A percentile compares a stretch with the other conserved stretches of the same genome.
These are phyloP conservation scores for Penicillium corylophilum DNA, from an alignment of 2,329 filamentous ascomycete species.

Conservation along the genomic window DNA sequence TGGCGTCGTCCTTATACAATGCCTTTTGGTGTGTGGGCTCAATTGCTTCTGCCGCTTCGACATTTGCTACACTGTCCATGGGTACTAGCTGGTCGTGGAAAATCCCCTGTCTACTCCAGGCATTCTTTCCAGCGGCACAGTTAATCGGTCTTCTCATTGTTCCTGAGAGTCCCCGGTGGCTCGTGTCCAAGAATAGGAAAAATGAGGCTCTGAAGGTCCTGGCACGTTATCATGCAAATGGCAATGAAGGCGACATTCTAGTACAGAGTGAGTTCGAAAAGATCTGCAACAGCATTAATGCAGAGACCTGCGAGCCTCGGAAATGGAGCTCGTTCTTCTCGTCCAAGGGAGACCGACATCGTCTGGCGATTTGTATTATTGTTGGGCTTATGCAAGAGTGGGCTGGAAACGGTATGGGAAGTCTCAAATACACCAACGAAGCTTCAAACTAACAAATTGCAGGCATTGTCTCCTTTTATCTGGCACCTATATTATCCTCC, in stretches of 20 bases:
- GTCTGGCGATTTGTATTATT: conserved; percentile 17
- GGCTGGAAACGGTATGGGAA: conserved; percentile 19
- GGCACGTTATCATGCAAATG: conserved; percentile 59
- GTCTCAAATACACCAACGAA: no score
- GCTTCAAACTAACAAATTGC: not conserved
- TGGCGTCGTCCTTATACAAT: conserved; percentile 29
- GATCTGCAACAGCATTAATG: conserved; percentile 19
- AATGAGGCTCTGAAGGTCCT: conserved; percentile 58
- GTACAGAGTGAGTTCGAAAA: conserved; percentile 22
- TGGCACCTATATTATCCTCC: conserved; percentile 37
- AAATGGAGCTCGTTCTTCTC: conserved; percentile 19
- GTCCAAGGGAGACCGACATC: conserved; percentile 15
- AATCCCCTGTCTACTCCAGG: conserved; percentile 56
- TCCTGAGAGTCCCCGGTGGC: conserved; percentile 63
- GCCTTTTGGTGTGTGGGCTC: conserved; percentile 20
- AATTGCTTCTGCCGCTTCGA: conserved; percentile 10
- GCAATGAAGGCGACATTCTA: conserved; percentile 30
- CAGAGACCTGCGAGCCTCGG: conserved; percentile 11
- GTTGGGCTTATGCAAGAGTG: conserved; percentile 24
- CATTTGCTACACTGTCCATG: conserved; percentile 14
- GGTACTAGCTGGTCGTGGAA: conserved; percentile 50
- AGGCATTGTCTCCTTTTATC: conserved; percentile 36
- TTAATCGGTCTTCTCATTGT: conserved; percentile 53
- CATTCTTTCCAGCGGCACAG: conserved; percentile 48
- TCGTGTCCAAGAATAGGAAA: conserved; percentile 58